phyloP scores from a whole-genome alignment of 1,284 basidiomycete genomes.

The Trametes pubescens region DNA sequence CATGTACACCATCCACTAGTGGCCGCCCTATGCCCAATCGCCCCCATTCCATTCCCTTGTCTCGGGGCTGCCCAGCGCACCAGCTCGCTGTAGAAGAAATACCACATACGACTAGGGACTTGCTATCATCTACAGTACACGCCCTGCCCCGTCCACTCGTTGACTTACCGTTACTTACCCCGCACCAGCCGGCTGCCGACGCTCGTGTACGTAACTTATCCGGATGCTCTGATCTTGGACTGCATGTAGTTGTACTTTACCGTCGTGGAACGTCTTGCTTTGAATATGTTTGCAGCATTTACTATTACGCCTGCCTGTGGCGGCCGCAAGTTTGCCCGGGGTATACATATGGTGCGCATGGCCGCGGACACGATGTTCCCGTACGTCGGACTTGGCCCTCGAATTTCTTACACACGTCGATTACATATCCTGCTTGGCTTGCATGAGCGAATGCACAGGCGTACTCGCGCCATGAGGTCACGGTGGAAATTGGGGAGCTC shows the following conservation, averaged over 20 bases:
- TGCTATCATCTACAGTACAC: neutral
- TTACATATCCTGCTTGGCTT: too few relatives aligned
- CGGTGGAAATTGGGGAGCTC: too few relatives aligned
- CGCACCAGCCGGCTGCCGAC: neutral
- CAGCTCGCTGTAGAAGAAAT: neutral
- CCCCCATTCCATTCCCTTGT: neutral
- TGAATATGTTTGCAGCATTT: neutral
- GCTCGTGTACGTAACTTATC: slow-evolving; percentile 14
- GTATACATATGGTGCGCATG: too few relatives aligned
- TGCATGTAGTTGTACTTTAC: slow-evolving; percentile 17
- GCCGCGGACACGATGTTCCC: too few relatives aligned
- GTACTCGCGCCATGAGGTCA: too few relatives aligned
- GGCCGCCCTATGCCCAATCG: neutral
- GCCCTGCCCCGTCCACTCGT: neutral
- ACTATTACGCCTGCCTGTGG: too few relatives aligned
- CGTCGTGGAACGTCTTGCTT: slow-evolving; percentile 1
- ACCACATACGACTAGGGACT: neutral
- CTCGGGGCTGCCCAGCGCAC: neutral
- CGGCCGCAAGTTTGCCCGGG: too few relatives aligned
- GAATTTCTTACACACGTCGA: too few relatives aligned
- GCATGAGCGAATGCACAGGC: too few relatives aligned
- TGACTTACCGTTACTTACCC: neutral
- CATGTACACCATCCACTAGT: neutral
- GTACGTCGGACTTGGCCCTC: too few relatives aligned
- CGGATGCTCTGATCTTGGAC: slow-evolving; percentile 10